Percentiles rank a stretch among this genome's conserved stretches.
Conservation (phyloP, 202 grass and related monocot genomes). For the Panicum virgatum region DNA sequence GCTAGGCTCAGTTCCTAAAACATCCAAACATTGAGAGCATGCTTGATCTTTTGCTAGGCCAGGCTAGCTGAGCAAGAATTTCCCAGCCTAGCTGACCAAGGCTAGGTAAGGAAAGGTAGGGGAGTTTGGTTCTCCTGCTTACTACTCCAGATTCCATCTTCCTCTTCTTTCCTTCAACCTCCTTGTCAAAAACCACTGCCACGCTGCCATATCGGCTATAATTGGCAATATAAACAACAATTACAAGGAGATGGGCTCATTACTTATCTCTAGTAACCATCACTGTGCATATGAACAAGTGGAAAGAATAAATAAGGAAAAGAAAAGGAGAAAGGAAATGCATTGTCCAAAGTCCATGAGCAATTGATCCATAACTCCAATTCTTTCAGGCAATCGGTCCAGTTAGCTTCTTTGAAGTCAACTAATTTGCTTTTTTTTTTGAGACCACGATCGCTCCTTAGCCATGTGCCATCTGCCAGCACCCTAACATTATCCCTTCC, state of each 20-base stretch:
- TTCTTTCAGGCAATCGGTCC: neutral
- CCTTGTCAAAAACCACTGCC: neutral
- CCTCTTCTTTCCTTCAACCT: neutral
- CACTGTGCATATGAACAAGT: neutral
- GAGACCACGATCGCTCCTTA: neutral
- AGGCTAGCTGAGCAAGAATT: neutral
- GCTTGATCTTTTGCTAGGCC: neutral
- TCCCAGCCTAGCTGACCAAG: neutral
- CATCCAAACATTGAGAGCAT: neutral
- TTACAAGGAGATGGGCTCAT: neutral
- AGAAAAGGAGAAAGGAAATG: neutral
- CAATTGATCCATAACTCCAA: neutral
- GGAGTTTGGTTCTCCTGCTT: neutral
- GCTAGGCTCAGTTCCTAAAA: neutral
- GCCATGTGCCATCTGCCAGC: neutral
- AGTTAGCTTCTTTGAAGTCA: neutral
- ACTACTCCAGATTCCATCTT: neutral
- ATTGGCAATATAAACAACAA: neutral
- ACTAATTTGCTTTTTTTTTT: neutral
- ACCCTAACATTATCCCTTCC: neutral
- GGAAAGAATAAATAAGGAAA: neutral
- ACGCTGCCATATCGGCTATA: neutral
- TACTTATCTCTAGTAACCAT: neutral
- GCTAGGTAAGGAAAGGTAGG: neutral
- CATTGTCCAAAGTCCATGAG: neutral